phyloP scores from a whole-genome alignment of 371 early-diverging fungal genomes.

The Saksenaea oblongispora region DNA sequence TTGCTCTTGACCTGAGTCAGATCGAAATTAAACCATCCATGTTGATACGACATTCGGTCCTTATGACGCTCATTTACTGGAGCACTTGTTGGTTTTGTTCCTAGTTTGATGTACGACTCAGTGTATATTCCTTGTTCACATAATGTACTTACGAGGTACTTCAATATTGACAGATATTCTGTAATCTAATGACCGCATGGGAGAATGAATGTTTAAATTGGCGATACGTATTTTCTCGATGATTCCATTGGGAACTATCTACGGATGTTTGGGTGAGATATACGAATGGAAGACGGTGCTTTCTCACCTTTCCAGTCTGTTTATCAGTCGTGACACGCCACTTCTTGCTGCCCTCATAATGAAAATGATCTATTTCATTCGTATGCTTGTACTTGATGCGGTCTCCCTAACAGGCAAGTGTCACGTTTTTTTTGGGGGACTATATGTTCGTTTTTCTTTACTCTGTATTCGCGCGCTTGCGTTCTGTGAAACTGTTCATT shows the following conservation, averaged over 20 bases:
- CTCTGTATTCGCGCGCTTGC: constrained; percentile 45
- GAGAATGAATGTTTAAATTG: constrained; percentile 72
- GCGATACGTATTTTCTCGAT: constrained; percentile 68
- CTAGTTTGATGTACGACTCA: constrained; percentile 1
- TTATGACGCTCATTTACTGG: constrained; percentile 65
- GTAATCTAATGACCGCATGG: constrained; percentile 69
- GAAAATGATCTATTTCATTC: constrained; percentile 68
- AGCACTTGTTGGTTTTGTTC: constrained; percentile 31
- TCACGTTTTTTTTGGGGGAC: constrained; percentile 2
- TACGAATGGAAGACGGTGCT: too few species aligned
- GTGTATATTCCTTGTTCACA: neutral
- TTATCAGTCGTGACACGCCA: constrained; percentile 70
- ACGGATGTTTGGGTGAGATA: neutral
- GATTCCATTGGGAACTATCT: constrained; percentile 60
- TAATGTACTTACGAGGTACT: constrained; percentile 44
- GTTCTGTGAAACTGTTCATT: constrained; percentile 61
- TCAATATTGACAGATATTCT: constrained; percentile 76
- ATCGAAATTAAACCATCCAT: constrained; percentile 75
- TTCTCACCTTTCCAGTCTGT: constrained; percentile 43
- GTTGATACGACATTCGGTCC: constrained; percentile 73
- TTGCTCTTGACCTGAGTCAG: constrained; percentile 70
- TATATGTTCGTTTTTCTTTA: constrained; percentile 10
- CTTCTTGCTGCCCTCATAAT: constrained; percentile 34
- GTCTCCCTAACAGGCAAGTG: constrained; percentile 33
- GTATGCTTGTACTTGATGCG: constrained; percentile 68